A percentile compares a stretch with the other conserved stretches of the same genome.
phyloP scores from a whole-genome alignment of 345 rosid genomes.

The Raphanus sativus region DNA sequence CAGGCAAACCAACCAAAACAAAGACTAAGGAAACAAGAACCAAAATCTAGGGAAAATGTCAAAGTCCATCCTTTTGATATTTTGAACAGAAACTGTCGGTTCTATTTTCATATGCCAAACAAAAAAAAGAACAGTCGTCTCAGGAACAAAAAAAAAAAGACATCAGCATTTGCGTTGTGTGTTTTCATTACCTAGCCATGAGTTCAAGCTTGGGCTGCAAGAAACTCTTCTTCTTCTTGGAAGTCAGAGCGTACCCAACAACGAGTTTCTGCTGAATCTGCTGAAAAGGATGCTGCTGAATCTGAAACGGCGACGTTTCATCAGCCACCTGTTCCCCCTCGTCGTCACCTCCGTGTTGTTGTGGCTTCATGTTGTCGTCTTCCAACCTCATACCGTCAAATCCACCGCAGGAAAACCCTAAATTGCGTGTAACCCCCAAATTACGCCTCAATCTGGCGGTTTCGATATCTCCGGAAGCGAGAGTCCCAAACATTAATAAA shows the following conservation, averaged over 20 bases:
- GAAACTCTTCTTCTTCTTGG: constrained; percentile 89
- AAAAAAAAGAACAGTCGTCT: constrained; percentile 20
- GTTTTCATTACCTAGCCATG: constrained; percentile 53
- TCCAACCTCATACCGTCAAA: constrained; percentile 49
- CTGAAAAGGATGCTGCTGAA: constrained; percentile 12
- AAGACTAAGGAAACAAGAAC: constrained; percentile 20
- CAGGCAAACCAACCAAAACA: constrained; percentile 30
- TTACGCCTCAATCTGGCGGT: constrained; percentile 35
- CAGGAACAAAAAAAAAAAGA: neutral
- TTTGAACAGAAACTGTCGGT: constrained; percentile 25
- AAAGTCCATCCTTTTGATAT: constrained; percentile 21
- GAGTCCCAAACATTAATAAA: constrained; percentile 26
- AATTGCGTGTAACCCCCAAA: constrained; percentile 38
- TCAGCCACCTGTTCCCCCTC: neutral
- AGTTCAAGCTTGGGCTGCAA: constrained; percentile 81
- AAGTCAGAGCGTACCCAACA: constrained; percentile 92
- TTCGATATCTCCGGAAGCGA: constrained; percentile 34
- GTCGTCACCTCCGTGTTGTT: constrained; percentile 32
- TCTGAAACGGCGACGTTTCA: constrained; percentile 28
- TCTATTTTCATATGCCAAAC: constrained; percentile 7
- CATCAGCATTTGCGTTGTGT: neutral
- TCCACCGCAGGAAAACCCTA: constrained; percentile 37
- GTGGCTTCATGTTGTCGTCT: constrained; percentile 43
- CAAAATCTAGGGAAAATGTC: constrained; percentile 35
- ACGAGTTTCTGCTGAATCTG: constrained; percentile 47